Base-by-base conservation (phyloP, 192 early-diverging fungal genomes). In the Jimgerdemannia flammicorona region DNA sequence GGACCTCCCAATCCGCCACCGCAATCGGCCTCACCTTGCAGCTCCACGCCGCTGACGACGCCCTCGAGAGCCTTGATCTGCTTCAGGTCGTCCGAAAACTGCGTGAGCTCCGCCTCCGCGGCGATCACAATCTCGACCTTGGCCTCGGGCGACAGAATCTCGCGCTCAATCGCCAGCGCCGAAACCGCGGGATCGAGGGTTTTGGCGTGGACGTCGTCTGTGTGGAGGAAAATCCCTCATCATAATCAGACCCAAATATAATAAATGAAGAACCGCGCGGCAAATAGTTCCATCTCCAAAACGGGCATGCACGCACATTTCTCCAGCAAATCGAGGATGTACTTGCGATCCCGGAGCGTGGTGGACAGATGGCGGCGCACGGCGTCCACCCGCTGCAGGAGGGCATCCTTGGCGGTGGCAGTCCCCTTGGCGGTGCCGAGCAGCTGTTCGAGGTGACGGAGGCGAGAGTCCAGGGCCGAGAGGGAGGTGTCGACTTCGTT, bases 91-190 rank as follows among this genome's bases (percentile, higher is more conserved):
- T 66, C 72, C 17, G 81, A 76, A 70, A 85, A 80, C 29, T 39
- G 42, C 64, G 77, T 73, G 43, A 85, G 65, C 19, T 85, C 84
- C 3, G 80, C 77, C 19, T 73, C 6, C 39, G 81, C 76, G 14
- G 81, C 79, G 3, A 76, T 17, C 19, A 85, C 42, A 29, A 85
- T 73, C 69, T 85, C 84, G 11, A 76, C 76, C 69, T 85, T 85
- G 19, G 78, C 74, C 59, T 80, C 81, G 17, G 79, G 72, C 67
- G 77, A 68, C 1, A 85, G 64, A 40, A 85, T 49, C 43, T 75
- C 81, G 49, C 79, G 74, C 67, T 85, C 84, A 64, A 85, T 64
- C 11, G 73, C 75, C 44, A 78, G 75, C 4, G 78, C 70, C 3
- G 79, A 74, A 3, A 69, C 49, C 14, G 69, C 59, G n/a, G 78